Evolutionary conservation across 2,329 filamentous ascomycete species (phyloP).

Genomic region (Mariannaea sp.): DNA sequence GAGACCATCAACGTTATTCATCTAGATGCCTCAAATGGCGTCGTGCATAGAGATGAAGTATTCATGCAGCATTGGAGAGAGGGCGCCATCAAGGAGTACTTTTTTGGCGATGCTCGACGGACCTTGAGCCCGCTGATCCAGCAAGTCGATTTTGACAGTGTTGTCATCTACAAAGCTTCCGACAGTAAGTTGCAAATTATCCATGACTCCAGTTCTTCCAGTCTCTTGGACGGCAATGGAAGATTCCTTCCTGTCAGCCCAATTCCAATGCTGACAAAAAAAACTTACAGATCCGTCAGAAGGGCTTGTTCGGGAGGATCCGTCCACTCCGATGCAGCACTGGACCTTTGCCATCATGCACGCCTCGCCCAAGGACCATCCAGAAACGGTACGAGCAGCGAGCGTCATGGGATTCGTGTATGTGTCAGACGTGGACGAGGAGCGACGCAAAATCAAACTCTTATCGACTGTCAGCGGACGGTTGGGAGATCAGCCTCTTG

Average conservation of each 20-base stretch:
- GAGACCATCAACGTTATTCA: conserved; percentile 77
- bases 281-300: conserved; percentile 41
- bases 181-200: conserved; percentile 57
- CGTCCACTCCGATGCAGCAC: conserved; percentile 73
- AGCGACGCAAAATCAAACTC: conserved; percentile 78
- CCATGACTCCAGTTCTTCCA: too few species aligned
- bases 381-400: conserved; percentile 76
- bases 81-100: conserved; percentile 85
- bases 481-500: conserved; percentile 76
- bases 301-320: conserved; percentile 64
- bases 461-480: conserved; percentile 83
- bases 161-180: conserved; percentile 74
- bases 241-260: too few species aligned
- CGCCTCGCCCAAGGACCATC: conserved; percentile 69
- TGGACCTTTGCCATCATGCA: conserved; percentile 85
- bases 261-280: too few species aligned
- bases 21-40: conserved; percentile 84
- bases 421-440: conserved; percentile 87
- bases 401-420: conserved; percentile 93
- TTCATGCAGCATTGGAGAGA: conserved; percentile 78
- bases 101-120: conserved; percentile 81
- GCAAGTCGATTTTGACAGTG: conserved; percentile 74
- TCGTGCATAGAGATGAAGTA: conserved; percentile 72
- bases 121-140: conserved; percentile 88
- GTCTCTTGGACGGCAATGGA: too few species aligned